A percentile compares a stretch with the other conserved stretches of the same genome.
These are phyloP conservation scores for Plasmodium ovale DNA, from an alignment of 169 alveolate genomes.

Conservation along the genomic window DNA sequence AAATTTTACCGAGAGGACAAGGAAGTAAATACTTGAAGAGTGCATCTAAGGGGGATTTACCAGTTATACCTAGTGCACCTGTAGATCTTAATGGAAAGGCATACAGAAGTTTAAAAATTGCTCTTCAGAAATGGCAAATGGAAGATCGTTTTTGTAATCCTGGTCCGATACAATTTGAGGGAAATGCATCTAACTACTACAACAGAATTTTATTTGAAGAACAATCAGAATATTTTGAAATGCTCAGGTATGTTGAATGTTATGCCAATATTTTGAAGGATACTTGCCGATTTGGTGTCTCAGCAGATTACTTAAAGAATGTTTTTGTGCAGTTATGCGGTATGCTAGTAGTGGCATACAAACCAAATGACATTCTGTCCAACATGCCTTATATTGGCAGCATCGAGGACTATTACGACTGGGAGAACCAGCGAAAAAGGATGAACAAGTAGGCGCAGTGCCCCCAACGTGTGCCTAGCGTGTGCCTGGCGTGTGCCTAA, in stretches of 20 bases:
- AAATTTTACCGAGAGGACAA: slow-evolving; percentile 85
- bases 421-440: slow-evolving; percentile 69
- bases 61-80: slow-evolving; percentile 93
- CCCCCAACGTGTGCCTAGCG: too few species aligned
- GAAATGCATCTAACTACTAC: slow-evolving; percentile 88
- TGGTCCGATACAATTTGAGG: slow-evolving; percentile 97
- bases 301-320: slow-evolving; percentile 88
- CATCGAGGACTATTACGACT: slow-evolving; percentile 73
- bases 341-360: slow-evolving; percentile 80
- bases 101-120: slow-evolving; percentile 84
- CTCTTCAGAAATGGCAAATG: slow-evolving; percentile 91
- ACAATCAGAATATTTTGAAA: slow-evolving; percentile 92
- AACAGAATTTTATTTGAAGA: slow-evolving; percentile 90
- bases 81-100: slow-evolving; percentile 93
- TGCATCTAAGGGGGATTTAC: slow-evolving; percentile 86
- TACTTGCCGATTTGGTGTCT: slow-evolving; percentile 92
- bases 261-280: slow-evolving; percentile 87
- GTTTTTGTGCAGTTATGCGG: slow-evolving; percentile 90
- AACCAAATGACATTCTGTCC: slow-evolving; percentile 79
- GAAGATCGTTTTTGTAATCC: slow-evolving; percentile 97
- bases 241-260: slow-evolving; percentile 91
- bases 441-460: slow-evolving; percentile 12
- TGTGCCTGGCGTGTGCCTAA: too few species aligned
- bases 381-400: slow-evolving; percentile 76
- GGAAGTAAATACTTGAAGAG: slow-evolving; percentile 51